Evolutionary conservation across 1,284 basidiomycete species (phyloP), one percentile per base, ranked within the genome.

Genomic region (Hemileia vastatrix): DNA sequence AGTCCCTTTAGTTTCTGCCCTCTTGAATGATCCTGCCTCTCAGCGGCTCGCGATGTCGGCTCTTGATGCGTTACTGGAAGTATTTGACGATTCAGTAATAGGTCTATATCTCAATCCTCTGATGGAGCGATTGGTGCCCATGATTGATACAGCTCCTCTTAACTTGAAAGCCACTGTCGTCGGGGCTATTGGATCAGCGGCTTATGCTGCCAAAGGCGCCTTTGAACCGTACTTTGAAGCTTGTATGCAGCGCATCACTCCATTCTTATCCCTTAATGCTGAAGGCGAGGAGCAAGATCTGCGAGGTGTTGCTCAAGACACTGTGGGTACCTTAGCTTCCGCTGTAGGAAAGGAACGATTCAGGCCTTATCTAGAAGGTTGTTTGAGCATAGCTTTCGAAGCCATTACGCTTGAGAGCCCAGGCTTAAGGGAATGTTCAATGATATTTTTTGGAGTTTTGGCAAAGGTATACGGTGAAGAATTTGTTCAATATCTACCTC

Each of bases 371-470:
- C 94, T 96, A 81, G 81, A 86, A 48, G 86, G 92, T 65, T 85
- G 96, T 82, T 97, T 99, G 94, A 86, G 86, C 76, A 86, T 91
- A 70, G 90, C 93, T 2, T 93, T 97, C 80, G 84, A 88, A 70
- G 93, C 89, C 54, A 84, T 94, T 65, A 85, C 88, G 66, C 83
- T 94, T 77, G 88, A 90, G 69, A 87, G 83, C 68, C 86, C 92
- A 4, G 83, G 92, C 66, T 81, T 98, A 65, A 83, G 91, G 69
- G 95, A 99, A 78, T 96, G 92, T 78, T 90, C 87, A 72, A 98
- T 96, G 84, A 81, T 99, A 72, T 97, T 97, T 84, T 98, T 98
- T 71, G 90, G 92, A 66, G 91, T 95, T 69, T 94, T 98, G 88
- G 87, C 93, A 24, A 84, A 89, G 57, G 92, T 98, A 27, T 99